These are phyloP conservation scores for Tricholoma flavovirens DNA, from an alignment of 768 basidiomycete genomes.

Conservation along the genomic window DNA sequence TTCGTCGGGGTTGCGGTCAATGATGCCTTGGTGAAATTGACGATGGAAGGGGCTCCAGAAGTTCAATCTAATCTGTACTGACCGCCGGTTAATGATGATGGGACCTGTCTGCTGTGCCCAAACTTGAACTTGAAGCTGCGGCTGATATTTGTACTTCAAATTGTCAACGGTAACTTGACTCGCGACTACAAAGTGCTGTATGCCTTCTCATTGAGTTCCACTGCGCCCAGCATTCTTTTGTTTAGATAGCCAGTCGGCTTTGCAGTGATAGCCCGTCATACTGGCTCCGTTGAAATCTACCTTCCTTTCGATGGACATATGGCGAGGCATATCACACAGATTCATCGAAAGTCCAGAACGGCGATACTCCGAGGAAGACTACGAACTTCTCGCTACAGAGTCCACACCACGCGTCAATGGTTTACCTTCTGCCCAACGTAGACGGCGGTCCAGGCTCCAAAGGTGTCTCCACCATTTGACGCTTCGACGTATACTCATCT, in stretches of 20 bases:
- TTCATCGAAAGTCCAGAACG: conserved; percentile 10
- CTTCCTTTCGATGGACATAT: conserved; percentile 16
- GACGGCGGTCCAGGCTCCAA: conserved; percentile 10
- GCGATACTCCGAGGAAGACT: conserved; percentile 17
- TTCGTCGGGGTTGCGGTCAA: not conserved
- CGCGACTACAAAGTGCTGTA: not conserved
- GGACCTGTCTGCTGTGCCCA: not conserved
- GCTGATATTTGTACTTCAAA: not conserved
- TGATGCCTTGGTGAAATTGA: not conserved
- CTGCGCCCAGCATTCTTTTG: not conserved
- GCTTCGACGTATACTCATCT: conserved; percentile 13
- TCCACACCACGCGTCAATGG: not conserved
- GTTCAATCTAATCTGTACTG: not conserved
- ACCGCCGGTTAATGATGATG: not conserved
- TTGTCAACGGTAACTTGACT: not conserved
- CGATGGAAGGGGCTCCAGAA: not conserved
- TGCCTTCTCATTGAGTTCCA: not conserved
- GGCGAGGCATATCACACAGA: conserved; percentile 14
- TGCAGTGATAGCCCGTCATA: not conserved
- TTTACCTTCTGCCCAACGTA: conserved; percentile 4
- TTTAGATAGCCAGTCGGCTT: not conserved
- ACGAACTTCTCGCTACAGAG: conserved; percentile 15
- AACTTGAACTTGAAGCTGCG: not conserved
- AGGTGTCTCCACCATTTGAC: conserved; percentile 12
- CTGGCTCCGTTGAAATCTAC: not conserved